A percentile compares a stretch with the other conserved stretches of the same genome.
Evolutionary conservation across 208 protist genomes (phyloP).

Genomic region (Lotmaria passim): DNA sequence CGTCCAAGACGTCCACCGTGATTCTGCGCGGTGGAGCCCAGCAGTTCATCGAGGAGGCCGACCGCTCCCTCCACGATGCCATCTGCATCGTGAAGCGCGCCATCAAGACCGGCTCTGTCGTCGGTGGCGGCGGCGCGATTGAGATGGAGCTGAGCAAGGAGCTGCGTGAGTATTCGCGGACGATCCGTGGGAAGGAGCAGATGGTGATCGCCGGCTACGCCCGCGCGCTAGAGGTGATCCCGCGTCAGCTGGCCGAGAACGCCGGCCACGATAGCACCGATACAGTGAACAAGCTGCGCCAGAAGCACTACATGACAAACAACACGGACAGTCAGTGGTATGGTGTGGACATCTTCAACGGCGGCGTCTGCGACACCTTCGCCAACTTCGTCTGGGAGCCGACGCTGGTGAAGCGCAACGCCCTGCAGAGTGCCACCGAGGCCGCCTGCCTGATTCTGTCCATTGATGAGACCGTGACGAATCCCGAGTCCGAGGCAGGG

Average conservation of each 20-base stretch:
- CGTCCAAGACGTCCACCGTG: slow-evolving; percentile 92
- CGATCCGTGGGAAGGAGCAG: slow-evolving; percentile 99
- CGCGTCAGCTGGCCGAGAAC: slow-evolving; percentile 98
- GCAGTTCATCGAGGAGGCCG: slow-evolving; percentile 99
- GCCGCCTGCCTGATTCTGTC: slow-evolving; percentile 99
- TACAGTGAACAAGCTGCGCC: slow-evolving; percentile 99
- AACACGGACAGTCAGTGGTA: slow-evolving; percentile 89
- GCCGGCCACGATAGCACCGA: slow-evolving; percentile 99
- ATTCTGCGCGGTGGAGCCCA: slow-evolving; percentile 98
- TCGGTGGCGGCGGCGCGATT: slow-evolving; percentile 99
- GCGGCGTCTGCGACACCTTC: slow-evolving; percentile 98
- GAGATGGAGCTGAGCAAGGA: slow-evolving; percentile 99
- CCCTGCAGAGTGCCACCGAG: slow-evolving; percentile 98
- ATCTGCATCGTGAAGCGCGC: slow-evolving; percentile 99
- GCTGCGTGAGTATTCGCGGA: slow-evolving; percentile 96
- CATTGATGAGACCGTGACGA: slow-evolving; percentile 99
- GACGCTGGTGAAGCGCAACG: slow-evolving; percentile 98
- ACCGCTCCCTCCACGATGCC: slow-evolving; percentile 99
- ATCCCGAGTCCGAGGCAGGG: slow-evolving; percentile 90
- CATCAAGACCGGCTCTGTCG: slow-evolving; percentile 96
- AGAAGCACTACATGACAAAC: slow-evolving; percentile 93
- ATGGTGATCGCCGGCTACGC: slow-evolving; percentile 99
- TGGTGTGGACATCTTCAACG: slow-evolving; percentile 98
- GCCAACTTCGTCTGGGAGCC: slow-evolving; percentile 99
- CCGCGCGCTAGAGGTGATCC: slow-evolving; percentile 99